Evolutionary conservation across 148 eudicot species (phyloP).

Genomic region (Linanthus parryae): DNA sequence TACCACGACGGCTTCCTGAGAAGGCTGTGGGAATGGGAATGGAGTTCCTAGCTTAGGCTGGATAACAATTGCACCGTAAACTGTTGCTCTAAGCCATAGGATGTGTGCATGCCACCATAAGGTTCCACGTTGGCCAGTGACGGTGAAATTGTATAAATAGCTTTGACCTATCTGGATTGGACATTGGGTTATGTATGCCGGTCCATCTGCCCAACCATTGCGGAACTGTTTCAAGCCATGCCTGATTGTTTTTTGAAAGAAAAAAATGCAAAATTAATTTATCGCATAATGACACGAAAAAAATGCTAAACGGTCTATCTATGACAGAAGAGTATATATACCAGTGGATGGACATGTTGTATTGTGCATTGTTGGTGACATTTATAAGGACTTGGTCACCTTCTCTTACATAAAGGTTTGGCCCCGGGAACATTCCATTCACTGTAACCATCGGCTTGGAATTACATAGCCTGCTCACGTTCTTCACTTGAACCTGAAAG

Average conservation of each 20-base stretch:
- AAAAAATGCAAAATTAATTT: neutral
- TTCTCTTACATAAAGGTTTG: conserved; percentile 50
- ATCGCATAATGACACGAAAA: too few relatives aligned
- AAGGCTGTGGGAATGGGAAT: conserved; percentile 28
- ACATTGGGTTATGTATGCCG: conserved; percentile 34
- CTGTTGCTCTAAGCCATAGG: conserved; percentile 35
- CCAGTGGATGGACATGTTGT: conserved; percentile 47
- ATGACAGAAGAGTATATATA: conserved; percentile 5
- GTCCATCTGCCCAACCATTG: conserved; percentile 41
- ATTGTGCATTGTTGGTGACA: conserved; percentile 51
- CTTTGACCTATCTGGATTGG: conserved; percentile 26
- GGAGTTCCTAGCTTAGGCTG: conserved; percentile 24
- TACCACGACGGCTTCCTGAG: conserved; percentile 6
- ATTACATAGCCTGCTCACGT: conserved; percentile 53
- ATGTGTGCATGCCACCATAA: conserved; percentile 43
- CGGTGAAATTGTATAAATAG: conserved; percentile 19
- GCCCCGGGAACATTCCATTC: conserved; percentile 75
- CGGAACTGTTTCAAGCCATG: conserved; percentile 30
- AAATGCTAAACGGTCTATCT: neutral
- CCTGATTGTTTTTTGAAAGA: conserved; percentile 9
- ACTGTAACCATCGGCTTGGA: conserved; percentile 61
- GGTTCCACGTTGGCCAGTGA: conserved; percentile 38
- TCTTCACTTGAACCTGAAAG: conserved; percentile 44
- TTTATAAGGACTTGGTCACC: conserved; percentile 50
- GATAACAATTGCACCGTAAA: conserved; percentile 33